phyloP scores from a whole-genome alignment of 1,284 basidiomycete genomes.

The Ustilago bromivora region DNA sequence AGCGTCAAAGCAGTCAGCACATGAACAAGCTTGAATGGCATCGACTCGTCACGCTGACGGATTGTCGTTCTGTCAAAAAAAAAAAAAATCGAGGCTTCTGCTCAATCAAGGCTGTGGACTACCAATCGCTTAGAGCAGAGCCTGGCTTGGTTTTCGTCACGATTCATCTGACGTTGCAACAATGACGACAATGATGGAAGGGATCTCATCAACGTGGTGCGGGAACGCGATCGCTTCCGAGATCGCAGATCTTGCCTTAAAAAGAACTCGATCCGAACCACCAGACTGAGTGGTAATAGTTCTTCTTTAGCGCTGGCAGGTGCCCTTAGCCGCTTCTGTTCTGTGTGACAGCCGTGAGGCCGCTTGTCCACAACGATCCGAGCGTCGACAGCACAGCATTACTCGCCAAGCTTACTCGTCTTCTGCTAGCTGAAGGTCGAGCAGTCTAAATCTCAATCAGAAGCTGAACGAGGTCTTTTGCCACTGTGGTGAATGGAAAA shows the following conservation, averaged over 20 bases:
- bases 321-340: neutral
- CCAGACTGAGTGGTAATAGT: neutral
- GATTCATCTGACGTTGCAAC: neutral
- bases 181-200: neutral
- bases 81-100: neutral
- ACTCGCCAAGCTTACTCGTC: neutral
- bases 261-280: neutral
- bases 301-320: neutral
- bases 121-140: neutral
- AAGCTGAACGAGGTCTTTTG: neutral
- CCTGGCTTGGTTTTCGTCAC: neutral
- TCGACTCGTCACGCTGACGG: neutral
- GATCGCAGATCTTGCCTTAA: neutral
- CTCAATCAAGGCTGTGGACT: neutral
- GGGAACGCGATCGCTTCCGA: slow-evolving; percentile 2
- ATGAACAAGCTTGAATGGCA: neutral
- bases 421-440: no score
- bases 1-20: neutral
- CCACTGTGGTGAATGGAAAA: neutral
- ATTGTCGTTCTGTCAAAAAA: neutral
- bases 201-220: neutral
- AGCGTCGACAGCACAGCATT: neutral
- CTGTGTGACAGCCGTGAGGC: neutral
- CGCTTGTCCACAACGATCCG: neutral
- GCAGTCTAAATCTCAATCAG: neutral